Conservation (phyloP, 208 protist genomes). For the Leishmania amazonensis region DNA sequence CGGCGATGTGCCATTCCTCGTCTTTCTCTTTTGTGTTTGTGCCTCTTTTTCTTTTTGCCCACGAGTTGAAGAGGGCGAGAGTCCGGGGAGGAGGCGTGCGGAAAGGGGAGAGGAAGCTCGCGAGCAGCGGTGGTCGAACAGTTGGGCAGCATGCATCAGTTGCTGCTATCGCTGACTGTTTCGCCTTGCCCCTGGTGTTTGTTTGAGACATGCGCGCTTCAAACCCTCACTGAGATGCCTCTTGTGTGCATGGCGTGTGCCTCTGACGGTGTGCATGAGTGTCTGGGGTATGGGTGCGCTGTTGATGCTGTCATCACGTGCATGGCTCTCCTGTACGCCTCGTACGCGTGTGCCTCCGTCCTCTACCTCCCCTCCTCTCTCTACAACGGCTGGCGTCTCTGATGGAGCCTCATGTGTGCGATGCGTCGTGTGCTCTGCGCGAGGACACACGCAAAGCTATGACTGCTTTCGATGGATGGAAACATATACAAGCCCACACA, state of each 20-base stretch:
- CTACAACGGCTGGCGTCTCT: background rate
- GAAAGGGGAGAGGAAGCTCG: background rate
- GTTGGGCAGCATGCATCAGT: background rate
- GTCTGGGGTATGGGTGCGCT: background rate
- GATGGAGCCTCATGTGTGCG: background rate
- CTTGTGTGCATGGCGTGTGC: background rate
- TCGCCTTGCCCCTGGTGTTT: too few relatives aligned
- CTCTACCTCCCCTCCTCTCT: background rate
- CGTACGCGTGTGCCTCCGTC: background rate
- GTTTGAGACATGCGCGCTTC: background rate
- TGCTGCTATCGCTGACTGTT: background rate
- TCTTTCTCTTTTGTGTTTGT: background rate
- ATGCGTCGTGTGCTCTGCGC: background rate
- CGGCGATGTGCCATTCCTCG: background rate
- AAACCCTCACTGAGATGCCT: background rate
- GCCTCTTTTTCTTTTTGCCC: background rate
- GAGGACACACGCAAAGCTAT: background rate
- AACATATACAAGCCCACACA: background rate
- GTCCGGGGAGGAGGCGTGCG: background rate
- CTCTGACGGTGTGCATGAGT: background rate
- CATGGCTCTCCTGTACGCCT: background rate
- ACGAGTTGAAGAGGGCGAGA: background rate
- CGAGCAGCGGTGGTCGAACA: background rate
- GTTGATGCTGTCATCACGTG: background rate
- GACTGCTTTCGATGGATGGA: background rate